Evolutionary conservation across 2,329 filamentous ascomycete genomes (phyloP).

Genomic region (Bimuria novae-zelandiae): DNA sequence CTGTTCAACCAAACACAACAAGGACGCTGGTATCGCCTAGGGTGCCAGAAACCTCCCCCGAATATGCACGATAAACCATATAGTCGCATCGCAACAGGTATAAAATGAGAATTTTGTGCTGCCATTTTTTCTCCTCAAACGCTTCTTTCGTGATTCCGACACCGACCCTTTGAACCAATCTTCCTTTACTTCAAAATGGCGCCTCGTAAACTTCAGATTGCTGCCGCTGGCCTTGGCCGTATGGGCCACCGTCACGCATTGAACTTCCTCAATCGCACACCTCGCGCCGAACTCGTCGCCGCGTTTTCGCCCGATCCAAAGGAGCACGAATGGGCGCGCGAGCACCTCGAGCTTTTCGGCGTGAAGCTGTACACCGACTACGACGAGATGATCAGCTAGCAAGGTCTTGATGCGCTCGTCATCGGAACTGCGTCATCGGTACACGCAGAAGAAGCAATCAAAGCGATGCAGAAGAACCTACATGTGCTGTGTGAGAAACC

Average conservation of each 20-base stretch:
- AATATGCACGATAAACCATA: slow-evolving; percentile 11
- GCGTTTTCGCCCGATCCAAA: slow-evolving; percentile 53
- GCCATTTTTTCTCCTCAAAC: not conserved
- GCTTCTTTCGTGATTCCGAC: not conserved
- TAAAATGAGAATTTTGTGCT: not conserved
- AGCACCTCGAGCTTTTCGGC: slow-evolving; percentile 51
- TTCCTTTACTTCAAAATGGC: slow-evolving; percentile 13
- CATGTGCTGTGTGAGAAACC: slow-evolving; percentile 50
- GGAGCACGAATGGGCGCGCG: slow-evolving; percentile 53
- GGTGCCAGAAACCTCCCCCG: too few species aligned
- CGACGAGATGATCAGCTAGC: slow-evolving; percentile 52
- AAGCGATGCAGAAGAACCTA: slow-evolving; percentile 41
- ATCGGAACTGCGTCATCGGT: slow-evolving; percentile 42
- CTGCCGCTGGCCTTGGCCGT: slow-evolving; percentile 56
- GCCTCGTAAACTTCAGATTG: slow-evolving; percentile 43
- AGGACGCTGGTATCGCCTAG: too few species aligned
- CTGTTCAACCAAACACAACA: too few species aligned
- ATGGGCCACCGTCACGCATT: slow-evolving; percentile 58
- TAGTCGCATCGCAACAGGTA: slow-evolving; percentile 10
- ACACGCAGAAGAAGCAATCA: slow-evolving; percentile 41
- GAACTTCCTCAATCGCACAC: slow-evolving; percentile 52
- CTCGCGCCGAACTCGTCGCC: slow-evolving; percentile 56
- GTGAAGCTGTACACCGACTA: slow-evolving; percentile 53
- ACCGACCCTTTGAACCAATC: not conserved
- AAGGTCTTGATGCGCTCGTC: slow-evolving; percentile 51